Percentiles rank a stretch among this genome's conserved stretches.
Conservation (phyloP, 2,329 filamentous ascomycete species). For the Alternaria sp. region DNA sequence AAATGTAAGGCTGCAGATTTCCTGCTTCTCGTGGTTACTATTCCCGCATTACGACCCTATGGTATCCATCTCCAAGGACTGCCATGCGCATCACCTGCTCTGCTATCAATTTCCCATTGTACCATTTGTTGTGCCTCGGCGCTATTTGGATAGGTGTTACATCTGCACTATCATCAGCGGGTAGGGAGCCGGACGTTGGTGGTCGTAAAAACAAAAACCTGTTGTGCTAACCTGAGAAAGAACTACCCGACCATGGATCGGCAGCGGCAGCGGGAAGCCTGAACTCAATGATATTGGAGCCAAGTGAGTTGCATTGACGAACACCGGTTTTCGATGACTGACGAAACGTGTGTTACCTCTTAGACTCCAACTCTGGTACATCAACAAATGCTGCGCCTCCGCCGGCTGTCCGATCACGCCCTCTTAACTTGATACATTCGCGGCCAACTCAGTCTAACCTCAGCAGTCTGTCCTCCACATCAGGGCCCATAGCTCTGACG, state of each 20-base stretch:
- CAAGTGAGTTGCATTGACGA: constrained; percentile 25
- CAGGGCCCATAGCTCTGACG: constrained; percentile 16
- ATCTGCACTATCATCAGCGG: constrained; percentile 29
- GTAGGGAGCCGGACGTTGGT: constrained; percentile 27
- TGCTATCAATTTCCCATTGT: constrained; percentile 21
- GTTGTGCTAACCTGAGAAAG: constrained; percentile 31
- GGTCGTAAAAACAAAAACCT: constrained; percentile 9
- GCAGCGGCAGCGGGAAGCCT: constrained; percentile 7
- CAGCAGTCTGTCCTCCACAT: not conserved
- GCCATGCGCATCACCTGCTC: constrained; percentile 24
- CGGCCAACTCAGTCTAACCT: constrained; percentile 10
- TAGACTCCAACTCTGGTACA: constrained; percentile 12
- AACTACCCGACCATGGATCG: constrained; percentile 18
- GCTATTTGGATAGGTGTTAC: constrained; percentile 27
- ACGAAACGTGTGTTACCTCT: not conserved
- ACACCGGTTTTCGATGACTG: not conserved
- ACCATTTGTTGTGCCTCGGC: constrained; percentile 32
- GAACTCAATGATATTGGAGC: constrained; percentile 26
- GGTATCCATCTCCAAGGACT: constrained; percentile 8
- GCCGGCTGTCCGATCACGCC: constrained; percentile 1
- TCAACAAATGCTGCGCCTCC: constrained; percentile 15
- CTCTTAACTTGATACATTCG: constrained; percentile 19
- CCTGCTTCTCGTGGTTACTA: constrained; percentile 22
- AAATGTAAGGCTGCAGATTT: constrained; percentile 27
- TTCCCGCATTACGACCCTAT: constrained; percentile 17